These are phyloP conservation scores for Spathaspora girioi DNA, from an alignment of 805 yeast genomes.

Conservation along the genomic window DNA sequence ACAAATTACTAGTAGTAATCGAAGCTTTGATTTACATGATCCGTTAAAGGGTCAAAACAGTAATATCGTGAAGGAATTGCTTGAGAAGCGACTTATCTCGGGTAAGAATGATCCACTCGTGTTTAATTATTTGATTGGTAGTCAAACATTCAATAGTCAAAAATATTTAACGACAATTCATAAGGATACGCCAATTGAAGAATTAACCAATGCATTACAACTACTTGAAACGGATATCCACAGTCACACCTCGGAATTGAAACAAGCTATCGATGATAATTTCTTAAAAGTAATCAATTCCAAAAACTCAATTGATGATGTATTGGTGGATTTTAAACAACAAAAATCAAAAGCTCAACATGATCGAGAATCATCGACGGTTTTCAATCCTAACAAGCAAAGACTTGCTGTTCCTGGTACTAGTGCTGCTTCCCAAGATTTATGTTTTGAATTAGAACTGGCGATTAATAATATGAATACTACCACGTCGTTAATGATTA, in stretches of 20 bases:
- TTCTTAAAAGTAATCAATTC: slow-evolving; percentile 33
- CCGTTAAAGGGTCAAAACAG: slow-evolving; percentile 30
- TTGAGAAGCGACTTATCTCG: slow-evolving; percentile 18
- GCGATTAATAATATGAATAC: slow-evolving; percentile 35
- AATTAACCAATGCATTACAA: slow-evolving; percentile 24
- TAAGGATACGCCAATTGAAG: slow-evolving; percentile 33
- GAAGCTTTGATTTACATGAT: slow-evolving; percentile 26
- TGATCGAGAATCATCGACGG: slow-evolving; percentile 30
- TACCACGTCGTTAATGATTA: slow-evolving; percentile 33
- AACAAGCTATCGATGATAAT: slow-evolving; percentile 33
- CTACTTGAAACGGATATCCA: slow-evolving; percentile 32
- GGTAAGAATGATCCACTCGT: slow-evolving; percentile 28
- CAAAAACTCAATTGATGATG: slow-evolving; percentile 37
- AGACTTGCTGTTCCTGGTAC: slow-evolving; percentile 16
- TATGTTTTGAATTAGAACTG: slow-evolving; percentile 34
- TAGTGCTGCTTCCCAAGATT: background rate
- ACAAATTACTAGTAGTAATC: slow-evolving; percentile 2
- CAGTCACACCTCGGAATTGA: slow-evolving; percentile 32
- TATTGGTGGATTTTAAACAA: slow-evolving; percentile 28
- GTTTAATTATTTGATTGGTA: slow-evolving; percentile 30
- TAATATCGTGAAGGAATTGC: slow-evolving; percentile 23
- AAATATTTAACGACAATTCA: slow-evolving; percentile 36
- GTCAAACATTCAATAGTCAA: slow-evolving; percentile 32
- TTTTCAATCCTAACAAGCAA: slow-evolving; percentile 32
- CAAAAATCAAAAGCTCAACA: slow-evolving; percentile 33